A percentile compares a stretch with the other conserved stretches of the same genome.
These are phyloP conservation scores for Aspergillus unguis DNA, from an alignment of 2,329 filamentous ascomycete species.

Conservation along the genomic window DNA sequence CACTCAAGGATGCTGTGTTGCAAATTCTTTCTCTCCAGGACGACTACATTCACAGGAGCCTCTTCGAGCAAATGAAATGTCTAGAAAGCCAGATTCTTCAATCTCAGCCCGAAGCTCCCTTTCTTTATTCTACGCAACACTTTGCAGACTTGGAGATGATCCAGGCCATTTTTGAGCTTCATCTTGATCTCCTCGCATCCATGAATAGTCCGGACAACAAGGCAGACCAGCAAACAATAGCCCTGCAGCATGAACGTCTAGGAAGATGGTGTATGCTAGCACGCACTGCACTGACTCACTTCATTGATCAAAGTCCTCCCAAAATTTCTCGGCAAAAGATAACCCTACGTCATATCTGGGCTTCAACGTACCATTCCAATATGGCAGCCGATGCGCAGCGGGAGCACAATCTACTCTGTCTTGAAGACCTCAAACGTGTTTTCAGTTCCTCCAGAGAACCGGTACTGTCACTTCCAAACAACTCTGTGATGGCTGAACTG, in stretches of 20 bases:
- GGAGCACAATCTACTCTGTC: slow-evolving; percentile 59
- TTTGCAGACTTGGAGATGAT: slow-evolving; percentile 50
- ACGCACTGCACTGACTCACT: slow-evolving; percentile 50
- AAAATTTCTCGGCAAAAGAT: slow-evolving; percentile 42
- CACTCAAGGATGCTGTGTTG: slow-evolving; percentile 54
- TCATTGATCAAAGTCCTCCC: slow-evolving; percentile 31
- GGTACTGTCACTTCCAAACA: slow-evolving; percentile 69
- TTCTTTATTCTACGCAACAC: slow-evolving; percentile 31
- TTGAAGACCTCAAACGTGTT: slow-evolving; percentile 59
- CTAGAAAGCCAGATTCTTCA: slow-evolving; percentile 30
- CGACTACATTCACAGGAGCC: slow-evolving; percentile 48
- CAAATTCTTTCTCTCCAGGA: slow-evolving; percentile 54
- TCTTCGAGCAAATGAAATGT: slow-evolving; percentile 33
- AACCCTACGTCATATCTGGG: slow-evolving; percentile 63
- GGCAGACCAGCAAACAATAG: slow-evolving; percentile 50
- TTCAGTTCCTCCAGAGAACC: slow-evolving; percentile 49
- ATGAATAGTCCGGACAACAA: slow-evolving; percentile 60
- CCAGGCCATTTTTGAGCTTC: slow-evolving; percentile 63
- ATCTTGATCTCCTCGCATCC: slow-evolving; percentile 63
- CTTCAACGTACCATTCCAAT: slow-evolving; percentile 60
- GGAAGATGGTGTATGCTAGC: slow-evolving; percentile 59
- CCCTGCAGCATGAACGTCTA: slow-evolving; percentile 57
- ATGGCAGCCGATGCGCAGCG: slow-evolving; percentile 55
- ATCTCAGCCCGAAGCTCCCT: slow-evolving; percentile 15
- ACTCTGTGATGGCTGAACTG: slow-evolving; percentile 81